These are phyloP conservation scores for Lagerstroemia fauriei DNA, from an alignment of 441 rosid species.

Conservation along the genomic window DNA sequence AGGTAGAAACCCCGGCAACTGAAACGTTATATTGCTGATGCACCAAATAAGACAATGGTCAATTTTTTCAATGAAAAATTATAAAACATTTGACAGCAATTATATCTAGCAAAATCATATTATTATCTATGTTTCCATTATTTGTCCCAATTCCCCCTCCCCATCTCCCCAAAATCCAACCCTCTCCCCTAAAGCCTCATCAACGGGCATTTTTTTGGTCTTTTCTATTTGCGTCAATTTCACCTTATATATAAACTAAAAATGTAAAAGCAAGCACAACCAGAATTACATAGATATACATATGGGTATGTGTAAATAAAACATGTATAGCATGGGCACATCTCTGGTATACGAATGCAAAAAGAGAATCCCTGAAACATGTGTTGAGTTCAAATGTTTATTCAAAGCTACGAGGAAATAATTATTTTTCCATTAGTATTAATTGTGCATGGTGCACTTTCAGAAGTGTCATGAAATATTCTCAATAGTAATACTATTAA, in stretches of 20 bases:
- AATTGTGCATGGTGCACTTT: neutral
- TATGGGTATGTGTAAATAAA: neutral
- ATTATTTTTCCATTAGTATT: neutral
- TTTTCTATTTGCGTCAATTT: neutral
- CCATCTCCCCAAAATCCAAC: neutral
- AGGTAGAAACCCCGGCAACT: conserved; percentile 76
- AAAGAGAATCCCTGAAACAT: neutral
- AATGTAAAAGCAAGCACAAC: neutral
- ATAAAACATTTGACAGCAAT: conserved; percentile 21
- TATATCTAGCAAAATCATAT: neutral
- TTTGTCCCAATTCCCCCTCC: neutral
- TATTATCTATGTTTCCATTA: neutral
- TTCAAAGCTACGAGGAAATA: neutral
- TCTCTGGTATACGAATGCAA: neutral
- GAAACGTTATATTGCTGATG: conserved; percentile 84
- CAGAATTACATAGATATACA: neutral
- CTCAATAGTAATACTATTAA: neutral
- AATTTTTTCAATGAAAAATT: conserved; percentile 25
- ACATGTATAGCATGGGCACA: neutral
- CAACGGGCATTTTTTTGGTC: neutral
- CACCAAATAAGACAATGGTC: conserved; percentile 19
- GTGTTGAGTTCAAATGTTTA: neutral
- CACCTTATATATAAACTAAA: neutral
- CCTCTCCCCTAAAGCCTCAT: neutral
- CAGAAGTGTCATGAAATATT: neutral